These are phyloP conservation scores for Talaromyces ruber DNA, from an alignment of 495 filamentous ascomycete genomes.

Conservation along the genomic window DNA sequence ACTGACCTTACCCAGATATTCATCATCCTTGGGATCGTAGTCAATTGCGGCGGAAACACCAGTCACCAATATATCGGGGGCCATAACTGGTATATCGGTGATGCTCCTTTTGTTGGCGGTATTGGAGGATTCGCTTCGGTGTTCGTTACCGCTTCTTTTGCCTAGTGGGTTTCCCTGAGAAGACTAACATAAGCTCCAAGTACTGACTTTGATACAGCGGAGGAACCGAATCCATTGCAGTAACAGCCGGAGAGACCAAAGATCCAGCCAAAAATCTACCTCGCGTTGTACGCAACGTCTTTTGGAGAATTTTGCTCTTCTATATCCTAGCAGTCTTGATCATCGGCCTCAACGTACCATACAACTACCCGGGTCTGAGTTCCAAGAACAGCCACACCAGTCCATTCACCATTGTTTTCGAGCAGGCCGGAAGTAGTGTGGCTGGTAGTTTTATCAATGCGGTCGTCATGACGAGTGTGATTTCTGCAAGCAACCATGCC, in stretches of 20 bases:
- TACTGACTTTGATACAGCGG: slow-evolving; percentile 25
- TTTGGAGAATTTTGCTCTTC: slow-evolving; percentile 46
- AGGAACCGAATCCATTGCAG: slow-evolving; percentile 48
- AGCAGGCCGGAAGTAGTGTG: slow-evolving; percentile 35
- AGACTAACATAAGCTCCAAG: not conserved
- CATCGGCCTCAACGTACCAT: slow-evolving; percentile 45
- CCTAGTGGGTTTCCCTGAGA: slow-evolving; percentile 23
- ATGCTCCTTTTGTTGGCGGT: slow-evolving; percentile 45
- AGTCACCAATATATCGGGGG: slow-evolving; percentile 36
- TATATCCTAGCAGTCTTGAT: slow-evolving; percentile 42
- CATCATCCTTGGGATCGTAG: slow-evolving; percentile 41
- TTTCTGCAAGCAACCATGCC: slow-evolving; percentile 46
- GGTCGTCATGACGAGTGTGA: slow-evolving; percentile 45
- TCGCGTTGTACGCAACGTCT: slow-evolving; percentile 43
- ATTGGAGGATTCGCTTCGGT: slow-evolving; percentile 46
- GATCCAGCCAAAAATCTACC: slow-evolving; percentile 38
- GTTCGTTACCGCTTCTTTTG: slow-evolving; percentile 45
- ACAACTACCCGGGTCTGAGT: slow-evolving; percentile 38
- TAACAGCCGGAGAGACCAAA: slow-evolving; percentile 47
- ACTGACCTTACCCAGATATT: slow-evolving; percentile 30
- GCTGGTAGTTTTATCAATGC: slow-evolving; percentile 49
- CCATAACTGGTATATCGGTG: slow-evolving; percentile 33
- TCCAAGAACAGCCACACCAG: slow-evolving; percentile 31
- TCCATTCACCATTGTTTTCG: slow-evolving; percentile 47
- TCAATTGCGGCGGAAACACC: slow-evolving; percentile 42